Evolutionary conservation across 192 early-diverging fungal genomes (phyloP).

Genomic region (Geranomyces michiganensis): DNA sequence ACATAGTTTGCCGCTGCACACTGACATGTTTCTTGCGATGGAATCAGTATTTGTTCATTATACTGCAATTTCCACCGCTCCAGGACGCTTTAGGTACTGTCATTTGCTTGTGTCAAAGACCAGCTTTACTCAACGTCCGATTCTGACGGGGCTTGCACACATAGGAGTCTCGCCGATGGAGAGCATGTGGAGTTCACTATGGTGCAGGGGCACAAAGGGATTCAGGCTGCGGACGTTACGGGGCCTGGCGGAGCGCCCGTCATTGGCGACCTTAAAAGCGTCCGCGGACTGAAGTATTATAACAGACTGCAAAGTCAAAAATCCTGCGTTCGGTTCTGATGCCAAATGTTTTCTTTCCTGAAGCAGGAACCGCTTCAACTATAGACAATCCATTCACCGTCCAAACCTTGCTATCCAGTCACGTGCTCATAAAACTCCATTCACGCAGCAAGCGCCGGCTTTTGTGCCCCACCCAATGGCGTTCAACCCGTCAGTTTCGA

Average conservation of each 20-base stretch:
- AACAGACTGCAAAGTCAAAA: too few species aligned
- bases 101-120: neutral
- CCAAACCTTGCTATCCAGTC: neutral
- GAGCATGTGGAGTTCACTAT: constrained; percentile 50
- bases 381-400: neutral
- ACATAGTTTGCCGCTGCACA: neutral
- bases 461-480: too few species aligned
- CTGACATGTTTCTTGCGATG: neutral
- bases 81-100: constrained; percentile 37
- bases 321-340: too few species aligned
- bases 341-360: too few species aligned
- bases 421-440: too few species aligned
- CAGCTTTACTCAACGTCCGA: constrained; percentile 36
- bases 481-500: too few species aligned
- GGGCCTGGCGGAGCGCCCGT: constrained; percentile 73
- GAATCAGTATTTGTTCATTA: constrained; percentile 47
- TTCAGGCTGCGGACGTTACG: constrained; percentile 80
- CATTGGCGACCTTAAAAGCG: constrained; percentile 63
- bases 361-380: neutral
- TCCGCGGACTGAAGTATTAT: too few species aligned
- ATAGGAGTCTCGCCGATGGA: constrained; percentile 35
- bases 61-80: constrained; percentile 42
- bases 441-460: too few species aligned
- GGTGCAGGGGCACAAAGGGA: constrained; percentile 72
- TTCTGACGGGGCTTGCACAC: too few species aligned